Conservation (phyloP, 2,329 filamentous ascomycete species). For the Fusarium cicatricum region DNA sequence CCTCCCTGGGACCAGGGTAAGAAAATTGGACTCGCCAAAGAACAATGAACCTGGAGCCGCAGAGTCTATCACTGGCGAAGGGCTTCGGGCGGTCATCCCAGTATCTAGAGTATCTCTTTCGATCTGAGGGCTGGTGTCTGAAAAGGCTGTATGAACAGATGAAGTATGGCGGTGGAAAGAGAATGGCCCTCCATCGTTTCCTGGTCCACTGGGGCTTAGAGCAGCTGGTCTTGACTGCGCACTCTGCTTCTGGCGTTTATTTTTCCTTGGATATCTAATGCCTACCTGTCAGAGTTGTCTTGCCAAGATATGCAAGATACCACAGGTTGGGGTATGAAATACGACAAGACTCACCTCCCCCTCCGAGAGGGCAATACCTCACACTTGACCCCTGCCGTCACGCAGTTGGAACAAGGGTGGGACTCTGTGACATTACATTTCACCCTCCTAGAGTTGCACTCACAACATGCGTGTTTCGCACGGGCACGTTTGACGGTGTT, state of each 20-base stretch:
- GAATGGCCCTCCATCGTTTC: neutral
- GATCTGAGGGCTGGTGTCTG: neutral
- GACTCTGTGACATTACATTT: conserved; percentile 48
- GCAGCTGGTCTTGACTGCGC: neutral
- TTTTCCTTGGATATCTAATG: conserved; percentile 39
- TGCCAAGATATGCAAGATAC: neutral
- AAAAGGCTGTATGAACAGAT: neutral
- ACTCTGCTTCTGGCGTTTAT: conserved; percentile 19
- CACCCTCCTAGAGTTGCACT: conserved; percentile 47
- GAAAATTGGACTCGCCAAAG: conserved; percentile 52
- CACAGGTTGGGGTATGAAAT: too few species aligned
- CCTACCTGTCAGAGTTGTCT: neutral
- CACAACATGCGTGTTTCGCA: conserved; percentile 48
- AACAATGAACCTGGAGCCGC: conserved; percentile 43
- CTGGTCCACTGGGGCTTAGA: neutral
- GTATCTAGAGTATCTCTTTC: neutral
- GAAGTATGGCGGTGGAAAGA: neutral
- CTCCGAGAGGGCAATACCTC: conserved; percentile 47
- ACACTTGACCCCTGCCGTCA: conserved; percentile 38
- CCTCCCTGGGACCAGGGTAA: conserved; percentile 46
- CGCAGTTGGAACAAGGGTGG: conserved; percentile 47
- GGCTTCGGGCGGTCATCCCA: conserved; percentile 18
- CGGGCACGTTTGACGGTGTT: conserved; percentile 46
- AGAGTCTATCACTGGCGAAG: conserved; percentile 31
- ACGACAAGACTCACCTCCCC: conserved; percentile 42